Evolutionary conservation across 2,329 filamentous ascomycete species (phyloP), one percentile per base, ranked within the genome.

Genomic region (Fusarium dimerum): DNA sequence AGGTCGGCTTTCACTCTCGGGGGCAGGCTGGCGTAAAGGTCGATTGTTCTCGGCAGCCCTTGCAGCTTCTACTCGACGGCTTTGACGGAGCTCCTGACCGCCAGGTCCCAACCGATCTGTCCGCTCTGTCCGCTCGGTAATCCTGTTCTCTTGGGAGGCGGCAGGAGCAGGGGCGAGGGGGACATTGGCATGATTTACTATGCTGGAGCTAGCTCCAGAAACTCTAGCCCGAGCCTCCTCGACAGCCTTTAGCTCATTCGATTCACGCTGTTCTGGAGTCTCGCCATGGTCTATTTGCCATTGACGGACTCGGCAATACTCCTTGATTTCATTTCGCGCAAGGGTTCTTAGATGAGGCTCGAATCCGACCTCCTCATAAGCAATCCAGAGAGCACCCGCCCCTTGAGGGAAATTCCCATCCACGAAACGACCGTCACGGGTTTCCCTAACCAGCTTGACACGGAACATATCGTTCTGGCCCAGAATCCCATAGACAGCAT

Each of bases 381-480:
- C 71, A 38, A 87, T 82, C 84, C 84, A 87, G 1, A 86, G 66
- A 2, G 80, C 82, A 12, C 84, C 84, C 2, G 83, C 79, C 2
- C 83, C 83, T 2, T 68, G 67, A 0, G 84, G 84, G 49, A 85
- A 86, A 65, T 86, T 86, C 36, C 81, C 83, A 32, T 81, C 74
- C 1, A 84, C 71, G 30, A 76, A 77, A 0, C 81, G 78, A 3
- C 84, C 84, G 60, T 86, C 83, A 3, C 83, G 78, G 0, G 83
- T 86, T 60, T 84, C 77, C 6, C 80, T 74, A 1, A 83, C 77
- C 0, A 87, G 73, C 65, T 86, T 86, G 48, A 86, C 82, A 0
- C 84, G 73, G 64, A 87, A 86, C 78, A 84, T 85, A 57, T 86
- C 83, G 50, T 85, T 85, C 16, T 78, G 77, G 1, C 82, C 82